These are phyloP conservation scores for Dinochytrium kinnereticum DNA, from an alignment of 371 early-diverging fungal genomes.

Conservation along the genomic window DNA sequence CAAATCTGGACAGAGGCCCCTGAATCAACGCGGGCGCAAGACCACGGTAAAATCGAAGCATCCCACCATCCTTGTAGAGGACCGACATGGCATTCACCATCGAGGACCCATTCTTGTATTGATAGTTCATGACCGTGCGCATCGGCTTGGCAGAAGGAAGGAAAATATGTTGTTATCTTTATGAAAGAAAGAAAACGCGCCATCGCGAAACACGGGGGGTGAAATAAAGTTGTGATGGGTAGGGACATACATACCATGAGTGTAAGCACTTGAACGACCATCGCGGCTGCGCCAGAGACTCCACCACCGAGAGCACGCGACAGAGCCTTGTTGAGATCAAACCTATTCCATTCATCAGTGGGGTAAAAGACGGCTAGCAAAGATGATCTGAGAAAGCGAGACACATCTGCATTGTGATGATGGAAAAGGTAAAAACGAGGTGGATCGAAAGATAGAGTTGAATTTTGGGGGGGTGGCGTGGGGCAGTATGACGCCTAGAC, in stretches of 20 bases:
- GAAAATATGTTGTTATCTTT: not conserved
- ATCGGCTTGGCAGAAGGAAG: slow-evolving; percentile 28
- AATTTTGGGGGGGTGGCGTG: too few relatives aligned
- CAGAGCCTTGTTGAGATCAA: slow-evolving; percentile 42
- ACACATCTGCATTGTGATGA: too few relatives aligned
- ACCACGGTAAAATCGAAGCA: slow-evolving; percentile 47
- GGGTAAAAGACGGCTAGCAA: too few relatives aligned
- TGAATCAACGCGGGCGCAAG: slow-evolving; percentile 48
- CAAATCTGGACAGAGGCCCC: slow-evolving; percentile 47
- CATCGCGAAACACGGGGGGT: too few relatives aligned
- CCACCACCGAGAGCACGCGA: slow-evolving; percentile 48
- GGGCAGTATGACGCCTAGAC: too few relatives aligned
- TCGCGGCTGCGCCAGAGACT: slow-evolving; percentile 46
- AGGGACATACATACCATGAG: slow-evolving; percentile 31
- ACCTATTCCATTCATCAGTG: too few relatives aligned
- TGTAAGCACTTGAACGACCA: slow-evolving; percentile 50
- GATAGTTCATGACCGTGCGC: slow-evolving; percentile 48
- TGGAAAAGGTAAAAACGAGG: too few relatives aligned
- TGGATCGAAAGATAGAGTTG: too few relatives aligned
- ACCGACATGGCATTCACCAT: slow-evolving; percentile 25
- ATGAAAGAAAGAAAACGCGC: too few relatives aligned
- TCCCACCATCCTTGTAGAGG: slow-evolving; percentile 48
- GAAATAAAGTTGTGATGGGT: too few relatives aligned
- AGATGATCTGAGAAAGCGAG: too few relatives aligned
- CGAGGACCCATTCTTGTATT: slow-evolving; percentile 41